Conservation (phyloP, 1,284 basidiomycete genomes). For the Tylopilus sp. region DNA sequence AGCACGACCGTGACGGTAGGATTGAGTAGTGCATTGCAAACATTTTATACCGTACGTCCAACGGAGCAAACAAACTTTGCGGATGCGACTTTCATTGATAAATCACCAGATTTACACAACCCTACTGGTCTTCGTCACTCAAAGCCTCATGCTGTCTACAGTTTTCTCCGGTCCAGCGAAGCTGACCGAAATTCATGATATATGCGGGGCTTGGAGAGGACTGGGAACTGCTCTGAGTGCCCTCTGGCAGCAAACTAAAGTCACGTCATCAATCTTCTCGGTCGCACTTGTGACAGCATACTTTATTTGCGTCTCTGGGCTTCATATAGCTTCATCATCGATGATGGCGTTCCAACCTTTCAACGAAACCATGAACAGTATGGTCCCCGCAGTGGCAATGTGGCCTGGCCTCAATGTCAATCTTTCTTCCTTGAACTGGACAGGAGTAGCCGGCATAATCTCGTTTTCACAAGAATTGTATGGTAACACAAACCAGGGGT, state of each 20-base stretch:
- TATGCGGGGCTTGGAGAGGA: neutral
- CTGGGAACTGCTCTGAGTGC: neutral
- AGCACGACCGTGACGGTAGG: too few species aligned
- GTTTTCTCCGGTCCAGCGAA: conserved; percentile 1
- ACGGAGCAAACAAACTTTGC: too few species aligned
- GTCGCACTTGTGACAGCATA: neutral
- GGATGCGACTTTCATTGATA: neutral
- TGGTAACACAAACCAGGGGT: neutral
- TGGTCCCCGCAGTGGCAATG: neutral
- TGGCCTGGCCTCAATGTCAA: neutral
- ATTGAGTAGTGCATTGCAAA: conserved; percentile 1
- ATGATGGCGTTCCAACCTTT: neutral
- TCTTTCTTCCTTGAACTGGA: neutral
- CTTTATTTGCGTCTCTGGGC: neutral
- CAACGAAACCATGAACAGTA: neutral
- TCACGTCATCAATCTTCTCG: neutral
- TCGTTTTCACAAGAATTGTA: neutral
- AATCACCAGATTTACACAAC: conserved; percentile 1
- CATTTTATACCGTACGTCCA: conserved; percentile 1
- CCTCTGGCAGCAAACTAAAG: conserved; percentile 10
- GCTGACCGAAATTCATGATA: neutral
- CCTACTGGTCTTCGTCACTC: neutral
- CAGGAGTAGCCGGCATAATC: too few species aligned
- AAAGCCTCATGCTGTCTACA: neutral
- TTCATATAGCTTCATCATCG: neutral